Evolutionary conservation across 768 basidiomycete genomes (phyloP).

Genomic region (Tephrocybe sp.): DNA sequence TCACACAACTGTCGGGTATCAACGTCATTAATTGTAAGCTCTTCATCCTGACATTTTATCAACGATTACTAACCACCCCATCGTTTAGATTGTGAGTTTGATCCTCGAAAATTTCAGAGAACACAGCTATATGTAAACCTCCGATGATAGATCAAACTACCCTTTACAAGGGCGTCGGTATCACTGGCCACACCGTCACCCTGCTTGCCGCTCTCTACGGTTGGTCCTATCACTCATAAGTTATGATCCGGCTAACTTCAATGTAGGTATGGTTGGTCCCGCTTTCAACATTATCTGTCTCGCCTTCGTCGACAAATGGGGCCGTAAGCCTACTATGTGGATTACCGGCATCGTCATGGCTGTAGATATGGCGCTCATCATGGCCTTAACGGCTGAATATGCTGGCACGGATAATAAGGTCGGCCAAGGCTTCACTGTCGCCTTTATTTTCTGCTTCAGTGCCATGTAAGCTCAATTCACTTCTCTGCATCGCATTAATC

Average conservation of each 20-base stretch:
- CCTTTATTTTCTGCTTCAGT: constrained; percentile 11
- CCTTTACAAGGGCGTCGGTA: constrained; percentile 5
- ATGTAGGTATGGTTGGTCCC: constrained; percentile 1
- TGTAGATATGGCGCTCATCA: constrained; percentile 12
- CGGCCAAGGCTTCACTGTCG: constrained; percentile 10
- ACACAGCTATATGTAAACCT: background rate
- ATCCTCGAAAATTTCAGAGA: background rate
- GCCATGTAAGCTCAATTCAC: background rate
- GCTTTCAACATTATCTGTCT: constrained; percentile 10
- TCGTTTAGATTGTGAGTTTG: background rate
- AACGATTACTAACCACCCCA: background rate
- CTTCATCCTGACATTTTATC: background rate
- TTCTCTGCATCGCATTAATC: background rate
- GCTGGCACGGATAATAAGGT: constrained; percentile 3
- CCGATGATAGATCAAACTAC: constrained; percentile 5
- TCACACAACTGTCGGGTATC: constrained; percentile 11
- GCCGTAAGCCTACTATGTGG: constrained; percentile 10
- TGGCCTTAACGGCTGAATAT: constrained; percentile 9
- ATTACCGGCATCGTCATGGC: constrained; percentile 14
- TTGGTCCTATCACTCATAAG: background rate
- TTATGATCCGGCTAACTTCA: background rate
- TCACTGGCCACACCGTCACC: constrained; percentile 10
- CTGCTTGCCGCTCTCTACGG: constrained; percentile 9
- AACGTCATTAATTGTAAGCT: constrained; percentile 6
- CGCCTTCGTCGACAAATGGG: constrained; percentile 10